Percentiles rank a stretch among this genome's conserved stretches.
These are phyloP conservation scores for Apostasia ramifera DNA, from an alignment of 106 monocot genomes.

Conservation along the genomic window DNA sequence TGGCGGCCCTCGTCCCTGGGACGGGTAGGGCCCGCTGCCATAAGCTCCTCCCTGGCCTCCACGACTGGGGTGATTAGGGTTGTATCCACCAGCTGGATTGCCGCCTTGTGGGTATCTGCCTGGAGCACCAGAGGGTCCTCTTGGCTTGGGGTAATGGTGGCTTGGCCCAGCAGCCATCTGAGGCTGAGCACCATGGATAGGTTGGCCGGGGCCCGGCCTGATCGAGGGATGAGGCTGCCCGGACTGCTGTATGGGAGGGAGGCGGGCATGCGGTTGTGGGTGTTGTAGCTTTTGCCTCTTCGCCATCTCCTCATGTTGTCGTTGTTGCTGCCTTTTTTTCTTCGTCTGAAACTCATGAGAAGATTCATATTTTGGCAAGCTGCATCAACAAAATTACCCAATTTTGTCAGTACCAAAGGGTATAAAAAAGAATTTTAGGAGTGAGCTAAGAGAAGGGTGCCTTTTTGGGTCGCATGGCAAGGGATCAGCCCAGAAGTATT, in stretches of 20 bases:
- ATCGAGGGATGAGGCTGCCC: constrained; percentile 69
- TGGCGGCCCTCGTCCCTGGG: constrained; percentile 39
- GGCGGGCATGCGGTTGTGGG: constrained; percentile 73
- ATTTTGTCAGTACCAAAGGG: not conserved
- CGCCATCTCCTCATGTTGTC: constrained; percentile 83
- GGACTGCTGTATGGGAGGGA: constrained; percentile 76
- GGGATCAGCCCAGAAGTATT: constrained; percentile 96
- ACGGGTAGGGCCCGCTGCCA: constrained; percentile 33
- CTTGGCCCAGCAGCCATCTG: constrained; percentile 56
- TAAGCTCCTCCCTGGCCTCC: constrained; percentile 48
- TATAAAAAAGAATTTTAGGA: not conserved
- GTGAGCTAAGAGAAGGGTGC: constrained; percentile 15
- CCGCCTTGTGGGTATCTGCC: constrained; percentile 65
- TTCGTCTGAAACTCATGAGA: constrained; percentile 98
- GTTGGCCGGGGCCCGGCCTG: constrained; percentile 60
- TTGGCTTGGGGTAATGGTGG: constrained; percentile 77
- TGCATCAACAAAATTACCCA: constrained; percentile 8
- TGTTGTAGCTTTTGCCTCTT: constrained; percentile 84
- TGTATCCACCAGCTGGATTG: constrained; percentile 64
- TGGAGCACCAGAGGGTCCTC: constrained; percentile 54
- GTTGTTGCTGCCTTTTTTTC: constrained; percentile 91
- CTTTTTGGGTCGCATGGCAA: constrained; percentile 98
- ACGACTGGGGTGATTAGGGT: constrained; percentile 80
- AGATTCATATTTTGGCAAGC: constrained; percentile 91
- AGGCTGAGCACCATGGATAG: constrained; percentile 47